Base-by-base conservation (phyloP, 2,329 filamentous ascomycete genomes). In the Lachnellula cervina region DNA sequence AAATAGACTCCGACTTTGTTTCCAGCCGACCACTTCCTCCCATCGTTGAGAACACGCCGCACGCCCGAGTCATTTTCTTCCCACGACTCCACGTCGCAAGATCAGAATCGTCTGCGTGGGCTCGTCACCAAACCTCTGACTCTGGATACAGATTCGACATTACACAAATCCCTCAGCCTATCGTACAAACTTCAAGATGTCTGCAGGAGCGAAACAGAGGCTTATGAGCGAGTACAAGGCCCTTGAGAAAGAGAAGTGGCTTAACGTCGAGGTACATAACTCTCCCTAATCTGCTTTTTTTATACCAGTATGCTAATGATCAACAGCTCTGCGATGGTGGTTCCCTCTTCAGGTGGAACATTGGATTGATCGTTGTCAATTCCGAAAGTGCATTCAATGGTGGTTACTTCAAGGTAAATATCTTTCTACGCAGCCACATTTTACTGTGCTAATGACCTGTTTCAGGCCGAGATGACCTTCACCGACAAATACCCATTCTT, bases 351-450 rank as follows among this genome's bases (percentile, higher is more conserved):
- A 81, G 85, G 61, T 97, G 94, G 93, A 85, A 83, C 58, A 78
- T 97, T 48, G 92, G 88, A 3, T 82, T 99, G 56, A 92, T 96
- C 76, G 90, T 97, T 38, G 82, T 97, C 67, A 97, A 97, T 73
- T 83, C 89, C 0, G 92, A 96, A 65, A 96, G 91, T 60, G 80
- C 88, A 62, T 97, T 95, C 78, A 87, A 96, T 67, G 92, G 92
- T 58, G 94, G 89, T 62, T 99, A 96, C 73, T 90, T 97, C 72
- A 92, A 83, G 74, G 81, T 81, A 54, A 66, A 72, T 43, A 21
- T 16, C 14, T 23, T 21, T 32, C 28, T 32, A 13, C 4, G 28
- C 28, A 19, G 49, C 16, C 28, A 46, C 38, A 9, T 25, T 19
- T 4, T 28, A 34, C 14, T 55, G 19, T 19, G 35, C 54, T 61